A percentile compares a stretch with the other conserved stretches of the same genome.
Evolutionary conservation across 2,329 filamentous ascomycete genomes (phyloP).

Genomic region (Chrysoporthe austroafricana): DNA sequence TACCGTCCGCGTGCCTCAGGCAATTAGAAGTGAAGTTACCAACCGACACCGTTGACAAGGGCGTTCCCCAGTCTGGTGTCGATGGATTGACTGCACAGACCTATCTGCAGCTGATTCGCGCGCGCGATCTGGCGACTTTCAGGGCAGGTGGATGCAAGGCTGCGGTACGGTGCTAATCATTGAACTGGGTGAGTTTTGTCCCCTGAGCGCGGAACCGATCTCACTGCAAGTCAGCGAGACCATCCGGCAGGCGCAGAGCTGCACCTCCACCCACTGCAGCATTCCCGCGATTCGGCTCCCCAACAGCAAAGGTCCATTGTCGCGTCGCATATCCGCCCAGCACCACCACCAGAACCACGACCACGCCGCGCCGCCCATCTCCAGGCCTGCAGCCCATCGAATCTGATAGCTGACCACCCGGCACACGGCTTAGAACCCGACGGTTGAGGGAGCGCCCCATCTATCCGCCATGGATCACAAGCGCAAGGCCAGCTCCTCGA

Average conservation of each 20-base stretch:
- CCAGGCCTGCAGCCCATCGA: constrained; percentile 15
- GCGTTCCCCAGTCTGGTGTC: background rate
- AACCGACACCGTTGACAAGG: background rate
- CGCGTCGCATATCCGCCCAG: constrained; percentile 9
- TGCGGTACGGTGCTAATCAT: background rate
- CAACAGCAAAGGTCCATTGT: constrained; percentile 2
- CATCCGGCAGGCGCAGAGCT: background rate
- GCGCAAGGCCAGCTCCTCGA: constrained; percentile 54
- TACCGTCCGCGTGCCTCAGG: background rate
- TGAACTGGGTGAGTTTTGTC: background rate
- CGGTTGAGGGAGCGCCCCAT: constrained; percentile 20
- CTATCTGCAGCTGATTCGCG: constrained; percentile 7
- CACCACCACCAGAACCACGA: constrained; percentile 12
- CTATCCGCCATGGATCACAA: constrained; percentile 56
- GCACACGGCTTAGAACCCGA: constrained; percentile 6
- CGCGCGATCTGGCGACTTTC: background rate
- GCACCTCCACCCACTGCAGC: constrained; percentile 4
- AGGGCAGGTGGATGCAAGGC: background rate
- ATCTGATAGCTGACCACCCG: background rate
- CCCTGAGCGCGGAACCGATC: background rate
- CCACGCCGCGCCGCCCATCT: constrained; percentile 7
- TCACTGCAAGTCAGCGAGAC: background rate
- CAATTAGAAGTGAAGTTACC: background rate
- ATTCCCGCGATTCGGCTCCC: constrained; percentile 12
- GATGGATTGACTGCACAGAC: background rate